These are phyloP conservation scores for Chaetothyriales sp. DNA, from an alignment of 2,329 filamentous ascomycete genomes.

Conservation along the genomic window DNA sequence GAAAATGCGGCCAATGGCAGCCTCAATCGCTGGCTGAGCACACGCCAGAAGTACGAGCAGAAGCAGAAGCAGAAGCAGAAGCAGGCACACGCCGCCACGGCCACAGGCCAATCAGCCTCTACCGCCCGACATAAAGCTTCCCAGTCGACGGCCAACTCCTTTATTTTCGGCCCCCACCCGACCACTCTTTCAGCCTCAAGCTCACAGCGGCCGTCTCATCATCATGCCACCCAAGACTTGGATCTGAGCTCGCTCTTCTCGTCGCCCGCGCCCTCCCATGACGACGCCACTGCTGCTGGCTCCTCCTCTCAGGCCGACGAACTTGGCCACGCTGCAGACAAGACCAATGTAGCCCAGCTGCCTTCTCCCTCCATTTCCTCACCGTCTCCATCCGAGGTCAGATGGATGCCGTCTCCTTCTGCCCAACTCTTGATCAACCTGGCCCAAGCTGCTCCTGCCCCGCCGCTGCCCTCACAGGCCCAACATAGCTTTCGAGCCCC, in stretches of 20 bases:
- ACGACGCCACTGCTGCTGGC: neutral
- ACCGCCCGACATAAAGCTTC: neutral
- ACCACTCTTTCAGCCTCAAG: neutral
- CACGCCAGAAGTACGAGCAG: neutral
- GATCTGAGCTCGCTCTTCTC: neutral
- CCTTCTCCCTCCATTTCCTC: neutral
- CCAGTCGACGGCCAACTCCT: neutral
- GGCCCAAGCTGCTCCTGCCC: neutral
- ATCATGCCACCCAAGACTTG: neutral
- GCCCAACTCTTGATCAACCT: neutral
- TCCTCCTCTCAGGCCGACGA: neutral
- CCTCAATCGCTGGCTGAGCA: constrained; percentile 8
- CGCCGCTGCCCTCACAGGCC: neutral
- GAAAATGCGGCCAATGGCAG: constrained; percentile 10
- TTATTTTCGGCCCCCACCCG: neutral
- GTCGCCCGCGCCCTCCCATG: neutral
- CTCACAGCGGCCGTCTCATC: neutral
- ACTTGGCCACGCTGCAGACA: neutral
- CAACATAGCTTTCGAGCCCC: neutral
- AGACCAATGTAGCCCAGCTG: neutral
- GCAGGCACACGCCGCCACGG: neutral
- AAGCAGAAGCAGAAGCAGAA: too few relatives aligned
- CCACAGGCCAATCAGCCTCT: neutral
- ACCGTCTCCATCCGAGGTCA: neutral
- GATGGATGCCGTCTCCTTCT: neutral